Evolutionary conservation across 1,284 basidiomycete genomes (phyloP), one percentile per base, ranked within the genome.

Genomic region (Sphaerobolus stellatus): DNA sequence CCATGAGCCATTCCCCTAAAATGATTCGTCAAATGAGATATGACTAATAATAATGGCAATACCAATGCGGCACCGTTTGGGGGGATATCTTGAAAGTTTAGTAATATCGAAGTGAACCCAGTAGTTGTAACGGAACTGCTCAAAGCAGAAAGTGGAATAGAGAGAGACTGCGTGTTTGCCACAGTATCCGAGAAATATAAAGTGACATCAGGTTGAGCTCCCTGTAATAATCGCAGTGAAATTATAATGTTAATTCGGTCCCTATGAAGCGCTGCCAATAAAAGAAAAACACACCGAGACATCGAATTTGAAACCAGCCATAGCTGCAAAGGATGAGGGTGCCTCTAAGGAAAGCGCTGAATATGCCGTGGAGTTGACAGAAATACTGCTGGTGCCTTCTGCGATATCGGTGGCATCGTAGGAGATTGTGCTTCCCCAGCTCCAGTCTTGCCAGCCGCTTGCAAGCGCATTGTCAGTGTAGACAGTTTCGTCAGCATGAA

Each of bases 361-460:
- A 54, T 62, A 80, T 33, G 68, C 71, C 1, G 57, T 52, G 3
- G 76, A 77, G 58, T 65, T 72, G 43, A 76, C 70, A 18, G 70
- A 74, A 46, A 78, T 70, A 56, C 75, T 75, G 62, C 71, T 75
- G 5, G 67, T 61, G 8, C 77, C 77, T 49, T 68, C 66, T 48
- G 68, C 65, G 29, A 75, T 52, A 59, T 76, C 76, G 9, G 76
- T 79, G 9, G 77, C 75, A n/a, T 68, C 71, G 55, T 70, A 78
- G 65, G 75, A 61, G 55, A 79, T 67, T 18, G 64, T 69, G 31
- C 69, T 73, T 52, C 71, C 67, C 78, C 78, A 80, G 55, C 74
- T 75, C 78, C 78, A 80, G 66, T 80, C 70, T 57, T 80, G 71
- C 77, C 78, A 80, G 20, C 73, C 75, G 24, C 68, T 60, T 18